Conservation (phyloP, 1,284 basidiomycete species). For the Boletellus sp. region DNA sequence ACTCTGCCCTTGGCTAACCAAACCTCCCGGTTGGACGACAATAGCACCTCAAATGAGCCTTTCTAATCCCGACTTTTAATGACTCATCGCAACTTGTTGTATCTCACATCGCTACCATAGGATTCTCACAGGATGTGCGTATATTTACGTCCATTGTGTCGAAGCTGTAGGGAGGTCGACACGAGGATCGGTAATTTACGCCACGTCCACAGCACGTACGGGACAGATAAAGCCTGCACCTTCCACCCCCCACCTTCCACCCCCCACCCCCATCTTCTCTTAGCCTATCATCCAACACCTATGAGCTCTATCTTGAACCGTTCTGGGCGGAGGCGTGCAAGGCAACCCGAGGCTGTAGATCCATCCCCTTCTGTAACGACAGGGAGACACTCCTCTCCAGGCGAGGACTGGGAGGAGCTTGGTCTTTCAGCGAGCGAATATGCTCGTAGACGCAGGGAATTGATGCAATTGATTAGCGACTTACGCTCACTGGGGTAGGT, state of each 20-base stretch:
- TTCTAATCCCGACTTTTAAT: not conserved
- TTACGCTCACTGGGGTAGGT: conserved; percentile 44
- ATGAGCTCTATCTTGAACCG: conserved; percentile 10
- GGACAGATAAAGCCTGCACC: conserved; percentile 16
- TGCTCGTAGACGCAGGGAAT: conserved; percentile 40
- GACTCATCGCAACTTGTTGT: not conserved
- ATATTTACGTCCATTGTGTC: conserved; percentile 1
- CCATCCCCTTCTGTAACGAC: not conserved
- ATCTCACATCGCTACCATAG: not conserved
- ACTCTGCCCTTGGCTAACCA: not conserved
- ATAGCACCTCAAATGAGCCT: not conserved
- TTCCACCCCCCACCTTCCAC: not conserved
- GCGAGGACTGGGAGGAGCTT: conserved; percentile 9
- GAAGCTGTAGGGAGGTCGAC: not conserved
- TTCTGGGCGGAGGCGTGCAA: not conserved
- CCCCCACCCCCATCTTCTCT: not conserved
- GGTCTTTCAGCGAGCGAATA: conserved; percentile 39
- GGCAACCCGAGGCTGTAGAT: not conserved
- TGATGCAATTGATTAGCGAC: conserved; percentile 46
- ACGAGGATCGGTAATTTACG: not conserved
- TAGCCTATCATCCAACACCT: not conserved
- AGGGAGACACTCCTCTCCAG: conserved; percentile 8
- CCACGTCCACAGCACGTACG: not conserved
- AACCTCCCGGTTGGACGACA: not conserved
- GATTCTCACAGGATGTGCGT: not conserved